These are phyloP conservation scores for Warburgia ugandensis DNA, from an alignment of 164 flowering plant genomes.

Conservation along the genomic window DNA sequence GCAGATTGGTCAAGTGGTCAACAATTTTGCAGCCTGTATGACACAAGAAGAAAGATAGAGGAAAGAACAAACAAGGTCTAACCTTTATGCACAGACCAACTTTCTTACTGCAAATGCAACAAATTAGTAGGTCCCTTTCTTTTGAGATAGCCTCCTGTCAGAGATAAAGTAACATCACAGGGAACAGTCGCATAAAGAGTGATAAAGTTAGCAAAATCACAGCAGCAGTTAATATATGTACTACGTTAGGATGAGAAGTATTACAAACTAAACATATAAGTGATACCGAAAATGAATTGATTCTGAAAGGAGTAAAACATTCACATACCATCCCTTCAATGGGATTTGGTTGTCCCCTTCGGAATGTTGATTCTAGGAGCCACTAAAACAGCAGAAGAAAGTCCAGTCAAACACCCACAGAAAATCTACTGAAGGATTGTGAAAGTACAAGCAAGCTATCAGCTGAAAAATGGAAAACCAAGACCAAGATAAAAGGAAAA, in stretches of 20 bases:
- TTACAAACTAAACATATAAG: too few species aligned
- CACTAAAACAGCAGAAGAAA: conserved; percentile 45
- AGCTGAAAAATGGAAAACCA: neutral
- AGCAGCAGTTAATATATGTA: too few species aligned
- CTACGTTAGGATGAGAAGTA: too few species aligned
- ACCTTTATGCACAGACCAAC: conserved; percentile 88
- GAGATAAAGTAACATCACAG: too few species aligned
- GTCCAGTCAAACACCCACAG: neutral
- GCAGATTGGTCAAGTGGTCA: too few species aligned
- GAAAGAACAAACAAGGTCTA: conserved; percentile 6
- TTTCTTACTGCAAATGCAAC: conserved; percentile 56
- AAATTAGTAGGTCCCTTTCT: conserved; percentile 49
- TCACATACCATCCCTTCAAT: conserved; percentile 80
- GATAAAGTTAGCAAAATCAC: too few species aligned
- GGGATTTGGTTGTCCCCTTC: conserved; percentile 78
- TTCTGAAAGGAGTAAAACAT: too few species aligned
- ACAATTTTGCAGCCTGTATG: neutral
- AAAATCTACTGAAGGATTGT: too few species aligned
- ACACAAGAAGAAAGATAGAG: neutral
- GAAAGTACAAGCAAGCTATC: neutral
- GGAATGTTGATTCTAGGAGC: conserved; percentile 72
- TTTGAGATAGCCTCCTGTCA: conserved; percentile 50
- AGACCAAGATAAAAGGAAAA: neutral
- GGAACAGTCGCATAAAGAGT: too few species aligned
- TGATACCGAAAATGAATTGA: too few species aligned